Evolutionary conservation across 179 eudicot species (phyloP).

Genomic region (Gypsophila paniculata): DNA sequence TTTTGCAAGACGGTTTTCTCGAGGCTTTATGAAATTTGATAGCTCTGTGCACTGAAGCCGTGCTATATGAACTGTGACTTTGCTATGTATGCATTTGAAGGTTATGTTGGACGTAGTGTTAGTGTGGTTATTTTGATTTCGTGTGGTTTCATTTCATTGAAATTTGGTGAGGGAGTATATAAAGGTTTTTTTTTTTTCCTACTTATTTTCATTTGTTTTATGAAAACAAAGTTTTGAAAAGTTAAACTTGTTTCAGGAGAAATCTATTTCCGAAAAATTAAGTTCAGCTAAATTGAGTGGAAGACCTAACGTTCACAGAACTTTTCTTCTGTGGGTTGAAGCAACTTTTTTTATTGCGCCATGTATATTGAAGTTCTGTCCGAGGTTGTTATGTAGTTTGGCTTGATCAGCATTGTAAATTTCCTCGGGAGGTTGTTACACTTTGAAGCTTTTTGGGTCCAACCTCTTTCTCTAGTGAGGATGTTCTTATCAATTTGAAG

Average conservation of each 20-base stretch:
- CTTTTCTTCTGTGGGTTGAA: constrained; percentile 1
- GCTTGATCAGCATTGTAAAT: background rate
- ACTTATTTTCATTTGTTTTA: too few species aligned
- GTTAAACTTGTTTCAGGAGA: too few species aligned
- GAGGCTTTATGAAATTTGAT: background rate
- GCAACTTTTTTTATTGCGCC: background rate
- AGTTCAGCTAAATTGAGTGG: too few species aligned
- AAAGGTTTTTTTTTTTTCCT: too few species aligned
- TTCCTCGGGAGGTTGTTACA: background rate
- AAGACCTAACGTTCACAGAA: background rate
- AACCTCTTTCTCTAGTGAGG: background rate
- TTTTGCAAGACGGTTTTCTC: too few species aligned
- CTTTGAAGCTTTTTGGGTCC: background rate
- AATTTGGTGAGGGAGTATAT: too few species aligned
- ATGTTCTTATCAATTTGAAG: constrained; percentile 7
- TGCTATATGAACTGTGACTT: background rate
- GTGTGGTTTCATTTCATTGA: too few species aligned
- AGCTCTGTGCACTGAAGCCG: background rate
- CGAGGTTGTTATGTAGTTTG: background rate
- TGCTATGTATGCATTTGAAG: background rate
- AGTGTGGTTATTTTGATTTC: too few species aligned
- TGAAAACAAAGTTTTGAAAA: too few species aligned
- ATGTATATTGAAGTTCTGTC: background rate
- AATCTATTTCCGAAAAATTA: too few species aligned
- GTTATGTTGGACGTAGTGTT: background rate